Conservation (phyloP, 441 rosid genomes). For the Eutrema salsugineum region DNA sequence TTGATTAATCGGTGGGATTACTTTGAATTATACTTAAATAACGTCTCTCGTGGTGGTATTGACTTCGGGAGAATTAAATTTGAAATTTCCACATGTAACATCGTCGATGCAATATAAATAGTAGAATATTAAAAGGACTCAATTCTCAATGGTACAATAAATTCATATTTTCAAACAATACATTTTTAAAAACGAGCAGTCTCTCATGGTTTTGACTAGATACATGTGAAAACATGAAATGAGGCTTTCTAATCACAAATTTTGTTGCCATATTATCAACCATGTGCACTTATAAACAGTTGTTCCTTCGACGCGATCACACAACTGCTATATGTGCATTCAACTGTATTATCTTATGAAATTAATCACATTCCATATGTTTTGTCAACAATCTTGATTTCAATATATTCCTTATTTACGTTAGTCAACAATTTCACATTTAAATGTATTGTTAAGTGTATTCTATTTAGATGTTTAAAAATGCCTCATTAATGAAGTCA, state of each 20-base stretch:
- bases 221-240: conserved; percentile 1
- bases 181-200: too few relatives aligned
- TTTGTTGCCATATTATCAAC: background rate
- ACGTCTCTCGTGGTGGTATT: conserved; percentile 5
- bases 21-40: background rate
- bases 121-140: too few relatives aligned
- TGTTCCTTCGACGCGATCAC: background rate
- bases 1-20: conserved; percentile 1
- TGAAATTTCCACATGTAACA: conserved; percentile 10
- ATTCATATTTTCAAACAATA: too few relatives aligned
- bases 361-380: background rate
- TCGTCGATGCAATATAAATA: background rate
- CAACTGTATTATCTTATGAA: background rate
- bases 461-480: background rate
- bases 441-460: background rate
- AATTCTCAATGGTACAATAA: too few relatives aligned
- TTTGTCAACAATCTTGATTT: too few relatives aligned
- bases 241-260: background rate
- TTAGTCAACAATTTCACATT: background rate
- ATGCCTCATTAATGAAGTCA: background rate
- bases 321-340: background rate
- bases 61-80: background rate
- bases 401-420: background rate
- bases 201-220: too few relatives aligned
- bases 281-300: background rate